These are phyloP conservation scores for Blastocystis sp. DNA, from an alignment of 352 stramenopile genomes.

Conservation along the genomic window DNA sequence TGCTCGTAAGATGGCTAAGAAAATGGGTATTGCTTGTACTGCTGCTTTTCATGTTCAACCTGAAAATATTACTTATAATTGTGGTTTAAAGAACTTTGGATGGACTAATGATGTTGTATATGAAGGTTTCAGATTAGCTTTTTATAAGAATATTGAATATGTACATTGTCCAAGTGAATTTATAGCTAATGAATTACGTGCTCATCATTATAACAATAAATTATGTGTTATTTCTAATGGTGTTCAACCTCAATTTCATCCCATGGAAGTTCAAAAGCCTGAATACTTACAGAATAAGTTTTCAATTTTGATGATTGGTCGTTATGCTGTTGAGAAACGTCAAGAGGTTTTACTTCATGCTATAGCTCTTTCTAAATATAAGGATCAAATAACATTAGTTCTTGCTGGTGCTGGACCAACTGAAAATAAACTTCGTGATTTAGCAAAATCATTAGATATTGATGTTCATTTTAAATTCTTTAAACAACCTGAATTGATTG, in stretches of 20 bases:
- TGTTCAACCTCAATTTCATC: conserved; percentile 3
- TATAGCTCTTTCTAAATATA: conserved; percentile 7
- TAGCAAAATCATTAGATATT: conserved; percentile 11
- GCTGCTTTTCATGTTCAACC: conserved; percentile 21
- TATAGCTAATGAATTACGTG: conserved; percentile 22
- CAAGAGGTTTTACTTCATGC: conserved; percentile 35
- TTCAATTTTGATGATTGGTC: conserved; percentile 33
- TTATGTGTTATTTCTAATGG: conserved; percentile 31
- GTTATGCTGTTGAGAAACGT: conserved; percentile 32
- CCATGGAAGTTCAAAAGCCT: background rate
- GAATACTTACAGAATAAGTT: conserved; percentile 30
- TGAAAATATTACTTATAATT: conserved; percentile 31
- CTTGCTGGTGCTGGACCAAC: conserved; percentile 28
- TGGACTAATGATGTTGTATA: too few relatives aligned
- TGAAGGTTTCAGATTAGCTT: too few relatives aligned
- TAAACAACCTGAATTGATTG: conserved; percentile 18
- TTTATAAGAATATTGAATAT: conserved; percentile 21
- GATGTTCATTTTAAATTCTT: conserved; percentile 29
- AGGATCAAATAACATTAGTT: conserved; percentile 21
- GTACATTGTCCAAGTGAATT: conserved; percentile 36
- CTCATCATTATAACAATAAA: conserved; percentile 19
- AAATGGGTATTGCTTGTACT: conserved; percentile 16
- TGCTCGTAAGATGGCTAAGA: background rate
- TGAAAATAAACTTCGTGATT: conserved; percentile 15
- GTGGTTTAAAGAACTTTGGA: conserved; percentile 14